Evolutionary conservation across 2,329 filamentous ascomycete genomes (phyloP).

Genomic region (Pseudofabraea citricarpa): DNA sequence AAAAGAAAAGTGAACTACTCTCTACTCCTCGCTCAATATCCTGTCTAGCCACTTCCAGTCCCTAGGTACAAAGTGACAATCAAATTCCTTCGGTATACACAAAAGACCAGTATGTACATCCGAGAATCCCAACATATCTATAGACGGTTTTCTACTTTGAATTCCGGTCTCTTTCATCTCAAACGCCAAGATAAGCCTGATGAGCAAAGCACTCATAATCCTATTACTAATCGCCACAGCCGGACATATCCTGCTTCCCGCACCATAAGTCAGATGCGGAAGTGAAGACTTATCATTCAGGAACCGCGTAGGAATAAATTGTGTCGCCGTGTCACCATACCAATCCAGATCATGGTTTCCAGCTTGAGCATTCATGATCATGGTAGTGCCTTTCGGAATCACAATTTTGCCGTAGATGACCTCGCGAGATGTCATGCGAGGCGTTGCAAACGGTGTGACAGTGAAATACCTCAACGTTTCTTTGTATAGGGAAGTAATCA

Average conservation of each 20-base stretch:
- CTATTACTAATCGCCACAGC: constrained; percentile 20
- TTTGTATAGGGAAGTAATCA: constrained; percentile 18
- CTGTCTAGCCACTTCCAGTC: background rate
- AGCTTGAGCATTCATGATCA: constrained; percentile 23
- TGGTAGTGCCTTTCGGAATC: constrained; percentile 19
- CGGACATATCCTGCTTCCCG: constrained; percentile 18
- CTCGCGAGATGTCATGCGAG: constrained; percentile 14
- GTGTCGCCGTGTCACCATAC: constrained; percentile 17
- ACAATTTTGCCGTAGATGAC: constrained; percentile 10
- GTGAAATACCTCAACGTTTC: constrained; percentile 19
- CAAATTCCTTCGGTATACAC: background rate
- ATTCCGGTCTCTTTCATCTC: constrained; percentile 10
- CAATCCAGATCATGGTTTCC: constrained; percentile 18
- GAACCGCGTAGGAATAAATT: constrained; percentile 18
- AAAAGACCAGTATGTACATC: constrained; percentile 3
- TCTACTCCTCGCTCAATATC: background rate
- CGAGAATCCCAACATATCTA: constrained; percentile 16
- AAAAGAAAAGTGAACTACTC: too few relatives aligned
- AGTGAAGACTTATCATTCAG: constrained; percentile 12
- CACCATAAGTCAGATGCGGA: constrained; percentile 19
- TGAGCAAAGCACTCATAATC: constrained; percentile 16
- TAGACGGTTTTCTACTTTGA: constrained; percentile 8
- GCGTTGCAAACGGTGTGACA: constrained; percentile 15
- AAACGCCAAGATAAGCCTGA: constrained; percentile 14
- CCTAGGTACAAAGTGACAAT: background rate